A percentile compares a stretch with the other conserved stretches of the same genome.
These are phyloP conservation scores for Globisporangium echinulatum DNA, from an alignment of 352 stramenopile species.

Conservation along the genomic window DNA sequence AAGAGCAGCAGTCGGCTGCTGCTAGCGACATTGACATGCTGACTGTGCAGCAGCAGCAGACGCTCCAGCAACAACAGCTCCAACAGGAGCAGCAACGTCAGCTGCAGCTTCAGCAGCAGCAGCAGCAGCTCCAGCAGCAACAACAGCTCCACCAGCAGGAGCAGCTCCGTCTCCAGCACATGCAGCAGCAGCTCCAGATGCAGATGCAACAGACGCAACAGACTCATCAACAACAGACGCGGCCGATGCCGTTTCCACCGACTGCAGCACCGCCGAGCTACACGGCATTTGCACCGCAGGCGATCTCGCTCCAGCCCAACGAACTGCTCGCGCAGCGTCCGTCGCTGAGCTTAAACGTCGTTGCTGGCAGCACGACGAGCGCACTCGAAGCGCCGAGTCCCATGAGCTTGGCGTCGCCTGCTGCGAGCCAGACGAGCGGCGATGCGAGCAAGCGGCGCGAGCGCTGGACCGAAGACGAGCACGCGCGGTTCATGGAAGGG, in stretches of 20 bases:
- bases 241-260: constrained; percentile 1
- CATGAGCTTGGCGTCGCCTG: constrained; percentile 33
- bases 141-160: not conserved
- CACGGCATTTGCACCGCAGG: constrained; percentile 18
- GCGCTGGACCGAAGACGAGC: constrained; percentile 78
- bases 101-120: constrained; percentile 1
- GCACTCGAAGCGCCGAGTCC: constrained; percentile 14
- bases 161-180: not conserved
- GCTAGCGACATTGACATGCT: too few species aligned
- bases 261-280: constrained; percentile 16
- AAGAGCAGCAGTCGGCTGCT: not conserved
- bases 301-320: constrained; percentile 8
- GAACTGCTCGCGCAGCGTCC: constrained; percentile 6
- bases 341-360: constrained; percentile 3
- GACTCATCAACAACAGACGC: not conserved
- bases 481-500: constrained; percentile 80
- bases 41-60: constrained; percentile 2
- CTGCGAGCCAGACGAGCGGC: constrained; percentile 41
- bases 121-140: constrained; percentile 1
- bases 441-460: constrained; percentile 71
- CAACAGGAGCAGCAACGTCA: not conserved
- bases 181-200: constrained; percentile 2
- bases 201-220: constrained; percentile 4
- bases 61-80: constrained; percentile 4
- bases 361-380: not conserved